Base-by-base conservation (phyloP, 106 monocot genomes). In the Apostasia shenzhenica region DNA sequence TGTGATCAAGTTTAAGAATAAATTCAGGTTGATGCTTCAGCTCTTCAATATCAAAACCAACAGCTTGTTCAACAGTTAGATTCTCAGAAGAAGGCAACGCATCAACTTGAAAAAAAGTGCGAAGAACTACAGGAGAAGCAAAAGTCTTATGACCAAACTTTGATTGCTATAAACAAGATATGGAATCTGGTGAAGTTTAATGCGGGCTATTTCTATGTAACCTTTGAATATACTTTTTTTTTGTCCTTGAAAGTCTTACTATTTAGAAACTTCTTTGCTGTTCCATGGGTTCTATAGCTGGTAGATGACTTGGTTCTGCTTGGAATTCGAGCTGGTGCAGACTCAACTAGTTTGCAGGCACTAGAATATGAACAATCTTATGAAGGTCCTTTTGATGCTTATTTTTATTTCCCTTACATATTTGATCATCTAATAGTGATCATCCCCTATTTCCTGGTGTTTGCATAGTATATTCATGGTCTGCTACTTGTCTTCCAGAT, bases 11-110 rank as follows among this genome's bases (percentile, higher is more conserved):
- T 5, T 26, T 65, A 14, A 48, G 6, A 9, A 0, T 65, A 8
- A 47, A 46, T 48, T 65, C 75, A 99, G 97, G 83, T 90, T 72
- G 92, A 99, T 85, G 84, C 89, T 62, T 70, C 82, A 56, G 85
- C 77, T 69, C 92, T 99, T 42, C 97, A 99, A 57, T 76, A 79
- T 59, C 82, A 99, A 68, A 99, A 99, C 68, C 97, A 99, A 77
- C 84, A 79, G 65, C 84, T 99, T 48, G 83, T 99, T 63, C 97
- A 92, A 57, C 92, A 87, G 63, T 72, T 92, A 66, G 97, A 99
- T 57, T 80, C 92, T 61, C 86, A 92, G 67, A 99, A 99, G 70
- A 73, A 41, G 41, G 81, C 90, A 70, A 85, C 81, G 76, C 89
- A 89, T 51, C 48, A 61, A 6, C 58, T 99, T 38, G 97, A 99